phyloP scores from a whole-genome alignment of 2,329 filamentous ascomycete genomes.

The Claviceps digitariae region DNA sequence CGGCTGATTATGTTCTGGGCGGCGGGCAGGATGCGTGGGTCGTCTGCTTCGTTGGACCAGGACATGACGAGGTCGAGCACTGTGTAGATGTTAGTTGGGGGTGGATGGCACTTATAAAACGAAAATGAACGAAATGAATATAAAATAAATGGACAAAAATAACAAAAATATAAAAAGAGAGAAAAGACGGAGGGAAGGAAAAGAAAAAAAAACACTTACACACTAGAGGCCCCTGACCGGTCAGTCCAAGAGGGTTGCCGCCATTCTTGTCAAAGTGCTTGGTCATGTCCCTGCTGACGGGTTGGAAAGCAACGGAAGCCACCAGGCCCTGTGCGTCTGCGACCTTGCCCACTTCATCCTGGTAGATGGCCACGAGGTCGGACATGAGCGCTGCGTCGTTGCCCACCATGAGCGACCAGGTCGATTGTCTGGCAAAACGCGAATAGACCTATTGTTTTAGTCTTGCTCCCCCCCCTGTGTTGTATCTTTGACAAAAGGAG shows the following conservation, averaged over 20 bases:
- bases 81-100: background rate
- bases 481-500: too few species aligned
- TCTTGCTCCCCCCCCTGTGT: background rate
- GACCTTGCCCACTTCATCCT: conserved; percentile 11
- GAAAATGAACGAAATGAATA: too few species aligned
- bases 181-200: background rate
- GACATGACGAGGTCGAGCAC: background rate
- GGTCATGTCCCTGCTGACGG: conserved; percentile 24
- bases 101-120: too few species aligned
- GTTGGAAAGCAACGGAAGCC: conserved; percentile 22
- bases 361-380: conserved; percentile 11
- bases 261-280: conserved; percentile 20
- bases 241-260: conserved; percentile 19
- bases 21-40: background rate
- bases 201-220: background rate
- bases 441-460: background rate
- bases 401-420: conserved; percentile 10
- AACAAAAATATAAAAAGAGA: too few species aligned
- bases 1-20: conserved; percentile 8
- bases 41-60: conserved; percentile 7
- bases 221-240: conserved; percentile 12
- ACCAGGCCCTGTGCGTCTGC: conserved; percentile 9
- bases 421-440: background rate
- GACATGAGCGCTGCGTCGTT: conserved; percentile 11
- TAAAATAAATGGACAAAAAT: too few species aligned